phyloP scores from a whole-genome alignment of 2,329 filamentous ascomycete species.

The Hymenoscyphus occultus region DNA sequence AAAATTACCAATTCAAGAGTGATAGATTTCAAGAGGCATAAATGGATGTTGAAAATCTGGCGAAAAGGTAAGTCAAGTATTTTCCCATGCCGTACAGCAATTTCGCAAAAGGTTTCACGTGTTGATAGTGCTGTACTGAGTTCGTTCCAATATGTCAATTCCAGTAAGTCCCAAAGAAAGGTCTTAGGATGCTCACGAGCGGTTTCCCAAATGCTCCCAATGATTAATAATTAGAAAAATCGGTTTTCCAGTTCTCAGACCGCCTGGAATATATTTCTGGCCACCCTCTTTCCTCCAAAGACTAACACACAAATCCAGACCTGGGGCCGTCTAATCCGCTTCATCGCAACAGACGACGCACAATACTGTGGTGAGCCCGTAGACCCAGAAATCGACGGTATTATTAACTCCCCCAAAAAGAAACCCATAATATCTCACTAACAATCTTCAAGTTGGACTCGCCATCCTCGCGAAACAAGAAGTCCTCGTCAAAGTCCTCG shows the following conservation, averaged over 20 bases:
- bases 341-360: not conserved
- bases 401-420: not conserved
- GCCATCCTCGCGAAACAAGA: not conserved
- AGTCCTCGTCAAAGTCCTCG: conserved; percentile 3
- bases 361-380: not conserved
- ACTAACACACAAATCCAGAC: not conserved
- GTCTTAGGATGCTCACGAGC: no score
- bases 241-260: no score
- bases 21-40: not conserved
- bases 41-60: no score
- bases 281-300: not conserved
- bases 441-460: not conserved
- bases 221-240: no score
- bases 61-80: no score
- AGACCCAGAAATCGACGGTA: not conserved
- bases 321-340: not conserved
- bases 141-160: not conserved
- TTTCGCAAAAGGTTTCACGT: no score
- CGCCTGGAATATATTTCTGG: no score
- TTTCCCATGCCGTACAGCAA: no score
- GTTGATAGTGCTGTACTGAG: no score
- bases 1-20: not conserved
- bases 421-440: not conserved
- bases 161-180: not conserved
- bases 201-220: no score